Percentiles rank a stretch among this genome's conserved stretches.
Conservation (phyloP, 2,329 filamentous ascomycete species). For the Penicillium sp. region DNA sequence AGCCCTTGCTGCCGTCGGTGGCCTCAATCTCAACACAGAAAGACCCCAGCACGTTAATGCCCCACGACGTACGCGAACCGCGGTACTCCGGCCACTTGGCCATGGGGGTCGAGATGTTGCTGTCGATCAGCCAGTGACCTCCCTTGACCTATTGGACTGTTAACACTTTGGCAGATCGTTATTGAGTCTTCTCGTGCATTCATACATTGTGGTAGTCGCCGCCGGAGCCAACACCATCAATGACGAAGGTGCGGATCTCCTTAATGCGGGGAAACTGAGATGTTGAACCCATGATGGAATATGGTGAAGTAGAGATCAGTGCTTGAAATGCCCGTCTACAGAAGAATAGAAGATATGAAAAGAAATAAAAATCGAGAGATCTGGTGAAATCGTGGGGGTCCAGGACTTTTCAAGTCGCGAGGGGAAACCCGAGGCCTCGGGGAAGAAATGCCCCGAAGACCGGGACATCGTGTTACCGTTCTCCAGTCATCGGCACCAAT, state of each 20-base stretch:
- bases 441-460: conserved; percentile 31
- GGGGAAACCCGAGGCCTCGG: conserved; percentile 20
- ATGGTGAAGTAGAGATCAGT: not conserved
- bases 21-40: conserved; percentile 90
- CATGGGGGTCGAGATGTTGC: conserved; percentile 88
- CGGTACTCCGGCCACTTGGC: conserved; percentile 86
- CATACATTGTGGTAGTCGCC: conserved; percentile 81
- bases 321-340: not conserved
- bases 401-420: not conserved
- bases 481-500: not conserved
- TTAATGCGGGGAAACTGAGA: conserved; percentile 45
- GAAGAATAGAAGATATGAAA: not conserved
- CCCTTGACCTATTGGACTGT: conserved; percentile 41
- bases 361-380: not conserved
- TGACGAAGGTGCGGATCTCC: conserved; percentile 46
- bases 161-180: not conserved
- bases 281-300: conserved; percentile 31
- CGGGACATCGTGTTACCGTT: not conserved
- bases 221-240: conserved; percentile 48
- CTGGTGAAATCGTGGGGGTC: not conserved
- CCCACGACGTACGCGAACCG: conserved; percentile 84
- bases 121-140: conserved; percentile 78
- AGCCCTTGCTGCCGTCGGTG: conserved; percentile 85
- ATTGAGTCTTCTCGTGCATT: not conserved
- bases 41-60: conserved; percentile 90